phyloP scores from a whole-genome alignment of 2,329 filamentous ascomycete species.

The Pleurostoma richardsiae region DNA sequence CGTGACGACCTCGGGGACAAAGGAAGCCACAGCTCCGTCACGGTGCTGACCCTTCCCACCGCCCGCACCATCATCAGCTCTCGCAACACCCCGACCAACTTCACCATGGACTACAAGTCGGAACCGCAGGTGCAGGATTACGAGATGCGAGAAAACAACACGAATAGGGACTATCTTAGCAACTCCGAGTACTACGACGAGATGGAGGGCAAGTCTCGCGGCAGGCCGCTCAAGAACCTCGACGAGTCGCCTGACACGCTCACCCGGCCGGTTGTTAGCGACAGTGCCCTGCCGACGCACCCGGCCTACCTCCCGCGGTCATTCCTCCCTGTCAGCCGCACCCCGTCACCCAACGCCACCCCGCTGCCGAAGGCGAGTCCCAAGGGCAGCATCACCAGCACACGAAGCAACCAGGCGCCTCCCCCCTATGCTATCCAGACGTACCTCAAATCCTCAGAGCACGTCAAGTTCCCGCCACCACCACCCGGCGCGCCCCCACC shows the following conservation, averaged over 20 bases:
- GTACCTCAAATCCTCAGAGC: slow-evolving; percentile 27
- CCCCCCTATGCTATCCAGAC: slow-evolving; percentile 27
- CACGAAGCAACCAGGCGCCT: slow-evolving; percentile 11
- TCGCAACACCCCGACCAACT: slow-evolving; percentile 10
- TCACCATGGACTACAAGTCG: slow-evolving; percentile 25
- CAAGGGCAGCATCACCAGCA: slow-evolving; percentile 6
- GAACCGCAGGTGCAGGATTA: background rate
- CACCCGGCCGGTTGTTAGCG: background rate
- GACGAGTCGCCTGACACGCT: background rate
- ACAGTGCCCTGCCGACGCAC: slow-evolving; percentile 37
- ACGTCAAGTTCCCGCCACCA: slow-evolving; percentile 12
- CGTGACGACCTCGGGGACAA: too few relatives aligned
- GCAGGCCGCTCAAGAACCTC: slow-evolving; percentile 1
- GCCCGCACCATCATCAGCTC: slow-evolving; percentile 3
- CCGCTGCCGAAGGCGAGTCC: background rate
- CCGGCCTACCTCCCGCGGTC: slow-evolving; percentile 40
- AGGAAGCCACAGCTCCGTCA: slow-evolving; percentile 9
- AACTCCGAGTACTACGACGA: slow-evolving; percentile 35
- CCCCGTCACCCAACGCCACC: background rate
- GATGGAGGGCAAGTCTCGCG: slow-evolving; percentile 19
- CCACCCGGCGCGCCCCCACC: slow-evolving; percentile 8
- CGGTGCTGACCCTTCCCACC: slow-evolving; percentile 13
- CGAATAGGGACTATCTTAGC: slow-evolving; percentile 16
- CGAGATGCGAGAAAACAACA: slow-evolving; percentile 1
- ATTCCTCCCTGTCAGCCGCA: slow-evolving; percentile 14